Evolutionary conservation across 176 grass and related monocot species (phyloP), one percentile per base, ranked within the genome.

Genomic region (Coix lacrymajobi): DNA sequence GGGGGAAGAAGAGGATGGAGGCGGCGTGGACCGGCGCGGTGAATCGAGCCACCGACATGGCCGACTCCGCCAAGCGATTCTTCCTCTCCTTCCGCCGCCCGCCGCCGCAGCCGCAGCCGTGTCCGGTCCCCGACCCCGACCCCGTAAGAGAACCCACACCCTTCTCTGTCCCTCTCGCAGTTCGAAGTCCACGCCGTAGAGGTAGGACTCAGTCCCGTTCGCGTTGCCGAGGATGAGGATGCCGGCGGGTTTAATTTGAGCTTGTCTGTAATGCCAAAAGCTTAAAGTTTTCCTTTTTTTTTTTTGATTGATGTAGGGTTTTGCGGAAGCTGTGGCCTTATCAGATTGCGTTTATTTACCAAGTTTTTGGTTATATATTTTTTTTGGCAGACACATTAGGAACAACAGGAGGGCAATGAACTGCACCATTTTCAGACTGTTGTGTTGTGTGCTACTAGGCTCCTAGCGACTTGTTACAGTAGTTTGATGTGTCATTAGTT

Each of bases 11-110:
- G 70, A 79, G 51, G 90, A 84, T 89, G 89, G 89, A 90, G 41
- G 83, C 89, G 62, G 84, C 82, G 39, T 76, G 88, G 87, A 80
- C 85, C 12, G 78, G 63, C 68, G 90, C 86, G 69, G 84, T 95
- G 68, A 88, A 95, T 85, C 73, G 87, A 30, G 66, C 89, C 85
- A 80, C 84, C 52, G 87, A 30, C 62, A 83, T 65, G 7, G 82
- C 90, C 54, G 88, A 90, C 52, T 95, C 90, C 51, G 49, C 87
- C 82, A 90, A 69, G 83, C 88, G 81, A 63, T 92, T 92, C 90
- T 67, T 92, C 63, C 80, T 92, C 73, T 84, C 84, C 60, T 88
- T 85, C 67, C 57, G 79, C 73, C 54, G 78, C 51, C 40, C 39
- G 1, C 60, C 45, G 17, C 86, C 52, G 1, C 66, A 3, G 19